phyloP scores from a whole-genome alignment of 768 basidiomycete species.

The Guyanaporus albipodus region DNA sequence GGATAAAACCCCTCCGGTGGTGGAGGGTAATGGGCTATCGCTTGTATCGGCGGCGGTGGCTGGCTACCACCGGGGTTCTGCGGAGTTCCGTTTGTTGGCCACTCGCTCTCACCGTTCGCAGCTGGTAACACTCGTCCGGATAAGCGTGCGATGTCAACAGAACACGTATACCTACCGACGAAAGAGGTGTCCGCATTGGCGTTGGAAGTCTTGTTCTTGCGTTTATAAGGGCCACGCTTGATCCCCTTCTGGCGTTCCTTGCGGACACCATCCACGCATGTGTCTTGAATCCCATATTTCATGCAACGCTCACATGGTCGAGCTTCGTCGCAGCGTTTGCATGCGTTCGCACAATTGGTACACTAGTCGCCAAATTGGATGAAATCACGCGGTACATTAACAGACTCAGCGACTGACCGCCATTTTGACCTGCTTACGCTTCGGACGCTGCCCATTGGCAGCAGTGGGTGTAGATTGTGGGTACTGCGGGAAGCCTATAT shows the following conservation, averaged over 20 bases:
- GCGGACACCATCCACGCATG: slow-evolving; percentile 56
- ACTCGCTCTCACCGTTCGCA: slow-evolving; percentile 31
- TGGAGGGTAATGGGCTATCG: slow-evolving; percentile 31
- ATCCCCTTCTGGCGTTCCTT: slow-evolving; percentile 64
- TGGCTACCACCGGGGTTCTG: slow-evolving; percentile 14
- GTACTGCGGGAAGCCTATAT: slow-evolving; percentile 32
- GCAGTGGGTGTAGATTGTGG: slow-evolving; percentile 22
- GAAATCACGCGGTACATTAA: slow-evolving; percentile 1
- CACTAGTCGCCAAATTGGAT: slow-evolving; percentile 33
- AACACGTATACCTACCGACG: slow-evolving; percentile 14
- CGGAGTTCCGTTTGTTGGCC: slow-evolving; percentile 27
- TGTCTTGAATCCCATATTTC: slow-evolving; percentile 55
- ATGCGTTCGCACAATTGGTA: slow-evolving; percentile 54
- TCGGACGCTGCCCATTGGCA: slow-evolving; percentile 30
- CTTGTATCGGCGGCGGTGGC: slow-evolving; percentile 25
- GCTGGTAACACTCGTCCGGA: slow-evolving; percentile 10
- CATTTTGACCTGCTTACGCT: slow-evolving; percentile 59
- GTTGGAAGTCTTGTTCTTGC: slow-evolving; percentile 37
- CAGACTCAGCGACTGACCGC: slow-evolving; percentile 37
- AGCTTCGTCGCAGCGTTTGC: slow-evolving; percentile 54
- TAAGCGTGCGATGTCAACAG: slow-evolving; percentile 10
- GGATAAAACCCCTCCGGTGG: slow-evolving; percentile 43
- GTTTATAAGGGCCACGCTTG: slow-evolving; percentile 56
- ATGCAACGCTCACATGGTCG: slow-evolving; percentile 62
- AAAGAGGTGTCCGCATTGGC: slow-evolving; percentile 24